These are phyloP conservation scores for Lactifluus pinguis DNA, from an alignment of 768 basidiomycete genomes.

Conservation along the genomic window DNA sequence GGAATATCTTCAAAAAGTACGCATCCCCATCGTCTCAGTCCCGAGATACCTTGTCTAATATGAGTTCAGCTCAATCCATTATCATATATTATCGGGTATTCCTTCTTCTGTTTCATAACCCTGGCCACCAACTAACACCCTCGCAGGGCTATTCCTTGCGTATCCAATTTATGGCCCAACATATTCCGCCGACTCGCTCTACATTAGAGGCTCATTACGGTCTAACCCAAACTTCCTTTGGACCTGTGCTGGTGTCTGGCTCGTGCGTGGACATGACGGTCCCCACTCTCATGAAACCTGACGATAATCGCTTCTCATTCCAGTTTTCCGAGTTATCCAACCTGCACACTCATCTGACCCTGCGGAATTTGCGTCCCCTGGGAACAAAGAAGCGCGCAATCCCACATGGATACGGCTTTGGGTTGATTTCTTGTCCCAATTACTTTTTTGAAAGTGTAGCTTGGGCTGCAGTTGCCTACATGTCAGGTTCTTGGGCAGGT, in stretches of 20 bases:
- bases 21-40: constrained; percentile 15
- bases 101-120: background rate
- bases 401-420: constrained; percentile 89
- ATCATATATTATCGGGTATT: constrained; percentile 68
- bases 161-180: constrained; percentile 74
- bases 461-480: constrained; percentile 60
- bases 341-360: constrained; percentile 68
- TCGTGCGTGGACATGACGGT: constrained; percentile 41
- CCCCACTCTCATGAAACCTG: background rate
- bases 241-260: constrained; percentile 58
- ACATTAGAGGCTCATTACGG: constrained; percentile 52
- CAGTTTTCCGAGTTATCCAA: constrained; percentile 86
- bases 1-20: constrained; percentile 86
- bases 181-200: constrained; percentile 58
- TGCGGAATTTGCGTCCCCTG: constrained; percentile 75
- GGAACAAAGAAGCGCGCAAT: constrained; percentile 75
- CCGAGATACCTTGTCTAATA: background rate
- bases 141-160: constrained; percentile 63
- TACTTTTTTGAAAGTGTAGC: constrained; percentile 85
- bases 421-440: constrained; percentile 81
- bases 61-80: constrained; percentile 70
- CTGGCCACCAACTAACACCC: background rate
- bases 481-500: constrained; percentile 77
- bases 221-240: constrained; percentile 60
- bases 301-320: background rate